phyloP scores from a whole-genome alignment of 140 eudicot genomes.

The Anethum foeniculum region DNA sequence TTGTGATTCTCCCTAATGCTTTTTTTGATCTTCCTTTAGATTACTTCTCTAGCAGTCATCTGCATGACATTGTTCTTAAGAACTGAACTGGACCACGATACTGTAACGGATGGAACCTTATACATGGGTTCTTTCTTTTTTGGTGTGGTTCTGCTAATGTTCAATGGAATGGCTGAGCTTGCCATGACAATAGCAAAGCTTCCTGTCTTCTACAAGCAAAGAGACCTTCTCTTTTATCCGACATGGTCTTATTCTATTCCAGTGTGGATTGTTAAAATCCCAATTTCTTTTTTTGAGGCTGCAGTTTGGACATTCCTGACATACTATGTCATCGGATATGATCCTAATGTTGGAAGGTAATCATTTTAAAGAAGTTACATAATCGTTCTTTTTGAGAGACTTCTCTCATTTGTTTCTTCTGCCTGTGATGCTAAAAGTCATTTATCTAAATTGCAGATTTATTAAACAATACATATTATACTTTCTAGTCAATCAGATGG shows the following conservation, averaged over 20 bases:
- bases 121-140: conserved; percentile 56
- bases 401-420: background rate
- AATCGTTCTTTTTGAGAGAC: background rate
- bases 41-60: conserved; percentile 35
- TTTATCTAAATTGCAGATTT: conserved; percentile 40
- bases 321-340: conserved; percentile 70
- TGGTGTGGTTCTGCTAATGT: conserved; percentile 39
- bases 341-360: conserved; percentile 64
- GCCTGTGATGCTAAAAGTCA: conserved; percentile 4
- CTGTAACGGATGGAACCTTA: conserved; percentile 41
- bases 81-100: conserved; percentile 45
- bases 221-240: conserved; percentile 70
- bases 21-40: conserved; percentile 19
- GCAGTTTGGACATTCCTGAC: conserved; percentile 52
- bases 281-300: conserved; percentile 52
- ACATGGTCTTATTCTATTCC: conserved; percentile 82
- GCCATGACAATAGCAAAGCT: conserved; percentile 76
- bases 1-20: background rate
- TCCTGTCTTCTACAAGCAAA: conserved; percentile 85
- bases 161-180: conserved; percentile 74
- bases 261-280: conserved; percentile 65
- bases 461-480: conserved; percentile 43
- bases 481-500: conserved; percentile 44
- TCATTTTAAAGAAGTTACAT: background rate
- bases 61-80: conserved; percentile 66